These are phyloP conservation scores for Solanum hybrid DNA, from an alignment of 305 asterid species.

Conservation along the genomic window DNA sequence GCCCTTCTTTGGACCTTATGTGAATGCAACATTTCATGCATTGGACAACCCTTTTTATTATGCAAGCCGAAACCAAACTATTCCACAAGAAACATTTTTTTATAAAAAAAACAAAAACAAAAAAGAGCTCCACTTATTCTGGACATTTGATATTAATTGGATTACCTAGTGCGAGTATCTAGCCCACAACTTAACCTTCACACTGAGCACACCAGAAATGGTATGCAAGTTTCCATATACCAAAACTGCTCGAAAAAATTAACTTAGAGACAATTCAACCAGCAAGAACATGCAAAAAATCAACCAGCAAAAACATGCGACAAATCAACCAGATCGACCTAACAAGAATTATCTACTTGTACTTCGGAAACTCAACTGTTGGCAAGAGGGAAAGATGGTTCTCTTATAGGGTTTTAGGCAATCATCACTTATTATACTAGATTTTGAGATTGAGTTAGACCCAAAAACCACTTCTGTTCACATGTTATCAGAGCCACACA, in stretches of 20 bases:
- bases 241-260: not conserved
- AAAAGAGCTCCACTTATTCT: not conserved
- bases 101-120: not conserved
- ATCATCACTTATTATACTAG: not conserved
- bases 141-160: not conserved
- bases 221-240: not conserved
- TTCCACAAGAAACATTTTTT: not conserved
- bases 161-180: not conserved
- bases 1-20: not conserved
- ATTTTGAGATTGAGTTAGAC: not conserved
- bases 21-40: not conserved
- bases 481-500: not conserved
- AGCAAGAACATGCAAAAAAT: not conserved
- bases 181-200: not conserved
- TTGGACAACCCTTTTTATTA: not conserved
- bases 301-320: not conserved
- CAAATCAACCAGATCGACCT: not conserved
- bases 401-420: not conserved
- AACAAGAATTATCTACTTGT: not conserved
- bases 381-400: not conserved
- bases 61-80: not conserved
- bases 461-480: not conserved
- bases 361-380: not conserved
- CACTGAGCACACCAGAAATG: not conserved
- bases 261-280: not conserved